A percentile compares a stretch with the other conserved stretches of the same genome.
phyloP scores from a whole-genome alignment of 768 basidiomycete genomes.

The Pisolithus tinctorius region DNA sequence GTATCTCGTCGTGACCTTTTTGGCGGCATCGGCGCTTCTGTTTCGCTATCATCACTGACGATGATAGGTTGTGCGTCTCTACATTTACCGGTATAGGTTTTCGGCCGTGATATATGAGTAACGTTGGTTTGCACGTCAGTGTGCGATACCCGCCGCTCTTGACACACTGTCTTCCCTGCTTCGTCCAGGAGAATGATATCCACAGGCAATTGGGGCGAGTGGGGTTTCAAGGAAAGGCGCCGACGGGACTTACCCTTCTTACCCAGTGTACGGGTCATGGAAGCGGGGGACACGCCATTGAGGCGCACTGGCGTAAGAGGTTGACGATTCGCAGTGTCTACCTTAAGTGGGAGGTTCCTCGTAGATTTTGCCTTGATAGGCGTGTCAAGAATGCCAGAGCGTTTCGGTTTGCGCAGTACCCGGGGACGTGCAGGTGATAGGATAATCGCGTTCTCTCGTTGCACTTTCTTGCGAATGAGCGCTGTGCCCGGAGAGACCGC shows the following conservation, averaged over 20 bases:
- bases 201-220: slow-evolving; percentile 48
- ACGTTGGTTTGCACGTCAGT: slow-evolving; percentile 35
- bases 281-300: slow-evolving; percentile 36
- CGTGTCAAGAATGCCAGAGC: slow-evolving; percentile 22
- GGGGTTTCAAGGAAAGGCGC: slow-evolving; percentile 29
- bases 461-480: slow-evolving; percentile 8
- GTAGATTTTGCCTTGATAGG: slow-evolving; percentile 13
- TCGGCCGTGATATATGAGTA: slow-evolving; percentile 2
- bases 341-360: slow-evolving; percentile 12
- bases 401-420: slow-evolving; percentile 8
- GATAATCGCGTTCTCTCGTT: slow-evolving; percentile 18
- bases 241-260: slow-evolving; percentile 17
- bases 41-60: slow-evolving; percentile 24
- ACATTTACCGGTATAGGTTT: slow-evolving; percentile 3
- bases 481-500: slow-evolving; percentile 31
- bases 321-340: slow-evolving; percentile 23
- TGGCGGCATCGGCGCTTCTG: slow-evolving; percentile 18
- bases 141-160: slow-evolving; percentile 55
- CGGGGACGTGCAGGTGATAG: slow-evolving; percentile 17
- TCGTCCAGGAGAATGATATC: slow-evolving; percentile 66
- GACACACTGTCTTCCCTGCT: slow-evolving; percentile 47
- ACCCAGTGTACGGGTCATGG: slow-evolving; percentile 15
- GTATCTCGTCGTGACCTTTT: slow-evolving; percentile 11
- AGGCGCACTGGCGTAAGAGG: slow-evolving; percentile 35
- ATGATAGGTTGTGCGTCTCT: slow-evolving; percentile 11